Percentiles rank a stretch among this genome's conserved stretches.
Evolutionary conservation across 495 filamentous ascomycete species (phyloP).

Genomic region (Filosporella fistucella): DNA sequence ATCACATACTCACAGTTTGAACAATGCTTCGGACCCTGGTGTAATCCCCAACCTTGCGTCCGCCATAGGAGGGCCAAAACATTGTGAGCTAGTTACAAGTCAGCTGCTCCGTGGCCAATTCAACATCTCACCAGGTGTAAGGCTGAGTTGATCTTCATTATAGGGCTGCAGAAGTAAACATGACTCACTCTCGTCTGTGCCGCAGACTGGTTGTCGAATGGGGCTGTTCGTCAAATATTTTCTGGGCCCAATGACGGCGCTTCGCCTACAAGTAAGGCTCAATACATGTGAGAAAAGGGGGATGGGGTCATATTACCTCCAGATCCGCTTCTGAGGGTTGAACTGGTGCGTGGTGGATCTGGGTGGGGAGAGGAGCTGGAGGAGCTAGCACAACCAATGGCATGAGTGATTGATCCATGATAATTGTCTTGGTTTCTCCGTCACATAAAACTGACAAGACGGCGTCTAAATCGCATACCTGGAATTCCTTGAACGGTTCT

Average conservation of each 20-base stretch:
- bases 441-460: neutral
- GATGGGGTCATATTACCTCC: conserved; percentile 11
- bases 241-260: conserved; percentile 46
- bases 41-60: conserved; percentile 28
- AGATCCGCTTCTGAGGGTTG: conserved; percentile 5
- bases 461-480: conserved; percentile 18
- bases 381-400: conserved; percentile 15
- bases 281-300: conserved; percentile 4
- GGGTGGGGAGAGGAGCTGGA: conserved; percentile 5
- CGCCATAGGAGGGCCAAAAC: conserved; percentile 33
- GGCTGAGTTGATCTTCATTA: neutral
- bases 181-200: conserved; percentile 32
- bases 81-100: conserved; percentile 29
- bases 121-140: neutral
- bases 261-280: conserved; percentile 11
- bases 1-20: conserved; percentile 37
- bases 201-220: conserved; percentile 45
- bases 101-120: conserved; percentile 7
- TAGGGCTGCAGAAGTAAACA: conserved; percentile 6
- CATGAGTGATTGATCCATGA: conserved; percentile 19
- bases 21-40: conserved; percentile 41
- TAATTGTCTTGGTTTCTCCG: neutral
- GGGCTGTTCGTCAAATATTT: conserved; percentile 49
- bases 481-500: conserved; percentile 24
- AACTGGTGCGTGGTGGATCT: conserved; percentile 10